These are phyloP conservation scores for Pythium coloratum DNA, from an alignment of 352 stramenopile genomes.

Conservation along the genomic window DNA sequence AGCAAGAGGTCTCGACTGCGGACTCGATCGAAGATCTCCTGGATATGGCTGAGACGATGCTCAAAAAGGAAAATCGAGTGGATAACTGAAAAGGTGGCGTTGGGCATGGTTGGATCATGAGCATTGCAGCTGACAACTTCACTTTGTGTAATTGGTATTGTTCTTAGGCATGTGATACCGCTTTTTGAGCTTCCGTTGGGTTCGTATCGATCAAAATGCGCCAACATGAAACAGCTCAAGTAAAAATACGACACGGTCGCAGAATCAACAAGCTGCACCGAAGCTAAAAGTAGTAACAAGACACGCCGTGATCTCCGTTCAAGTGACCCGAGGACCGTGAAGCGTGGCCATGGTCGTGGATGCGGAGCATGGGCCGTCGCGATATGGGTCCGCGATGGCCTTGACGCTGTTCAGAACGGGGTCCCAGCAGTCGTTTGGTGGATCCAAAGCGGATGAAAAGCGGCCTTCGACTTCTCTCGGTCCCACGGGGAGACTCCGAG, in stretches of 20 bases:
- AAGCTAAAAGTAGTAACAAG: no score
- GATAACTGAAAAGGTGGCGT: neutral
- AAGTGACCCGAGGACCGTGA: neutral
- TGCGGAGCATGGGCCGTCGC: neutral
- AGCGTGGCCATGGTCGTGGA: neutral
- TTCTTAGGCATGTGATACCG: no score
- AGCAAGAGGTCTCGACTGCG: neutral
- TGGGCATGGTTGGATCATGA: no score
- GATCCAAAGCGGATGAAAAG: conserved; percentile 4
- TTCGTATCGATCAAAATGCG: neutral
- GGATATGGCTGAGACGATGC: conserved; percentile 19
- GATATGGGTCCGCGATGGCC: conserved; percentile 4
- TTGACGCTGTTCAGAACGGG: conserved; percentile 18
- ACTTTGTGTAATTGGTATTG: no score
- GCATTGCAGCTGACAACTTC: no score
- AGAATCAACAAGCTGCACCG: neutral
- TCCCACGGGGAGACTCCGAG: conserved; percentile 3
- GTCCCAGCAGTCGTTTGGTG: conserved; percentile 7
- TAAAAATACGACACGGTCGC: conserved; percentile 9
- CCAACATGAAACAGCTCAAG: neutral
- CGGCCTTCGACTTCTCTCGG: neutral
- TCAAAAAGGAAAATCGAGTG: conserved; percentile 6
- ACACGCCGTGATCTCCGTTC: no score
- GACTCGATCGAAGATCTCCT: conserved; percentile 22
- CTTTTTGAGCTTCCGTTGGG: neutral